These are phyloP conservation scores for Gomphus bonarii DNA, from an alignment of 1,284 basidiomycete species.

Conservation along the genomic window DNA sequence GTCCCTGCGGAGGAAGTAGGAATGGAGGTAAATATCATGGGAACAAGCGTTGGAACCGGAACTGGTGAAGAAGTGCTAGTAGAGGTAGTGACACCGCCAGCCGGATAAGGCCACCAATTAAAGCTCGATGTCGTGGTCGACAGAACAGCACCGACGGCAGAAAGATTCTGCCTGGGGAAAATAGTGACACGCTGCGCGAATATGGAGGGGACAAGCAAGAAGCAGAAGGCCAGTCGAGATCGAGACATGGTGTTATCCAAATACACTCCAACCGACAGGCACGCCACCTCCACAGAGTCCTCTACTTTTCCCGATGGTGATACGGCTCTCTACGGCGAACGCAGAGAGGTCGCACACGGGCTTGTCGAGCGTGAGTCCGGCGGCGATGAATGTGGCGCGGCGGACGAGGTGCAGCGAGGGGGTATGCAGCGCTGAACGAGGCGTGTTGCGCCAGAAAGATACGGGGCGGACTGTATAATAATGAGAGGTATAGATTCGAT, in stretches of 20 bases:
- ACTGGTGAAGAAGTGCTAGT: too few species aligned
- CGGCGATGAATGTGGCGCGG: conserved; percentile 62
- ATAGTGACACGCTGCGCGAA: too few species aligned
- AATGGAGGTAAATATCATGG: background rate
- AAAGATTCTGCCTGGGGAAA: background rate
- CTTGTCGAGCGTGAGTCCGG: conserved; percentile 40
- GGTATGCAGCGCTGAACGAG: conserved; percentile 56
- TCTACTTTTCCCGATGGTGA: conserved; percentile 26
- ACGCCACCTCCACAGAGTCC: conserved; percentile 9
- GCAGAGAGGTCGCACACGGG: conserved; percentile 43
- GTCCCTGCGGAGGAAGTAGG: background rate
- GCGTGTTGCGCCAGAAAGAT: conserved; percentile 62
- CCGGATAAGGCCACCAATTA: conserved; percentile 24
- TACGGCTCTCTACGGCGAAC: conserved; percentile 47
- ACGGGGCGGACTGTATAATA: conserved; percentile 59
- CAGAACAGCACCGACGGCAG: background rate
- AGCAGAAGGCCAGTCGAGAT: background rate
- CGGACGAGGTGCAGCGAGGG: conserved; percentile 58
- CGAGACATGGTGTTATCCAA: conserved; percentile 5
- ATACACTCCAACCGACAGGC: background rate
- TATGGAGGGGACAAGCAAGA: background rate
- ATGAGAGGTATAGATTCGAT: background rate
- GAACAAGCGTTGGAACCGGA: background rate
- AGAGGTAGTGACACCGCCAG: conserved; percentile 14
- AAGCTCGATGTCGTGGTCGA: conserved; percentile 15